phyloP scores from a whole-genome alignment of 805 yeast genomes.

The Saccharomycopsis schoenii region DNA sequence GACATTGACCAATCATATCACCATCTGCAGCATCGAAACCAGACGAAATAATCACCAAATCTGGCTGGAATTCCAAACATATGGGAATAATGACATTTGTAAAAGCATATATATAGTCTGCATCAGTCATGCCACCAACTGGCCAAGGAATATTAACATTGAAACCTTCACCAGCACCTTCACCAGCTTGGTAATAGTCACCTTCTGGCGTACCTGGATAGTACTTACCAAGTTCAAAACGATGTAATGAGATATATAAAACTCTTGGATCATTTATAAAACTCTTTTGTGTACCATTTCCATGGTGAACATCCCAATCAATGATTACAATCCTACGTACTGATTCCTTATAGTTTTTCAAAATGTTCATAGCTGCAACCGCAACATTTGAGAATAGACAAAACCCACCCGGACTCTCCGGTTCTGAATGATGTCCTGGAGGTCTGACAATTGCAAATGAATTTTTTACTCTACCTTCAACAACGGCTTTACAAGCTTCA shows the following conservation, averaged over 20 bases:
- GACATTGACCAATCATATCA: conserved; percentile 93
- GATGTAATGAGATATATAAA: conserved; percentile 80
- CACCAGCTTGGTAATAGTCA: conserved; percentile 71
- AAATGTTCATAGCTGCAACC: conserved; percentile 82
- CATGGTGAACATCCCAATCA: conserved; percentile 99
- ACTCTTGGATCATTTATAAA: conserved; percentile 86
- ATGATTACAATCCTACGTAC: conserved; percentile 73
- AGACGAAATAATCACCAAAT: conserved; percentile 82
- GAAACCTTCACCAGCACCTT: conserved; percentile 77
- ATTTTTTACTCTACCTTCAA: conserved; percentile 85
- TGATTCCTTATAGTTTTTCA: conserved; percentile 77
- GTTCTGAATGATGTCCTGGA: conserved; percentile 99
- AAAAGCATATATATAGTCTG: conserved; percentile 90
- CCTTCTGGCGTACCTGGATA: conserved; percentile 94
- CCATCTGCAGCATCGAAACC: conserved; percentile 99
- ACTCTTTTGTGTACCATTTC: conserved; percentile 95
- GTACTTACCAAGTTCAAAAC: conserved; percentile 85
- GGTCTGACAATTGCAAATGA: conserved; percentile 94
- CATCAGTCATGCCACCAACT: conserved; percentile 84
- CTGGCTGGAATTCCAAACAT: conserved; percentile 84
- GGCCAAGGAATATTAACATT: conserved; percentile 94
- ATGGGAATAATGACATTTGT: conserved; percentile 79
- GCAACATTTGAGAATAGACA: conserved; percentile 95
- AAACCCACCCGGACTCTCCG: conserved; percentile 94
- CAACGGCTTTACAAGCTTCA: conserved; percentile 91